A percentile compares a stretch with the other conserved stretches of the same genome.
Evolutionary conservation across 176 grass and related monocot species (phyloP).

Genomic region (Hyparrhenia diplandra): DNA sequence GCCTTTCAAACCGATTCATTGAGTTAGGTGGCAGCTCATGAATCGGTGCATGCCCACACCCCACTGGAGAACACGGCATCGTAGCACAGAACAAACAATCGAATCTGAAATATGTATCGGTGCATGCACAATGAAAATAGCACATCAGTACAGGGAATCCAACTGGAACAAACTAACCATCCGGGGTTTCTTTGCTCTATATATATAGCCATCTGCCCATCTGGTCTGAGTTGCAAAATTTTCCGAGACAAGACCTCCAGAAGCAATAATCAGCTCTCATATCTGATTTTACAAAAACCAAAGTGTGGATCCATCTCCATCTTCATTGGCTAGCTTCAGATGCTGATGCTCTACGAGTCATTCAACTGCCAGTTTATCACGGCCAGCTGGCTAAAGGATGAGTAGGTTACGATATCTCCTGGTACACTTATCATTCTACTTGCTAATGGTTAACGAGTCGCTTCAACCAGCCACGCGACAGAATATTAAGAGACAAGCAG

Average conservation of each 20-base stretch:
- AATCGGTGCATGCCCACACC: too few relatives aligned
- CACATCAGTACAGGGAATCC: not conserved
- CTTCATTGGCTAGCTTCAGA: not conserved
- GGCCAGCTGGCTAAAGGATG: not conserved
- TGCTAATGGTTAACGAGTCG: not conserved
- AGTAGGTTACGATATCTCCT: not conserved
- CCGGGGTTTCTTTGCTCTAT: too few relatives aligned
- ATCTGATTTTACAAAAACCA: not conserved
- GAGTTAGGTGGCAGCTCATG: too few relatives aligned
- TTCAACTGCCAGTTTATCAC: not conserved
- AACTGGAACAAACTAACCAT: not conserved
- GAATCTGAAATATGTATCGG: too few relatives aligned
- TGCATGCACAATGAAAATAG: too few relatives aligned
- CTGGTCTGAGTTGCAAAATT: not conserved
- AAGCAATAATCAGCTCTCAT: not conserved
- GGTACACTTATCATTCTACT: not conserved
- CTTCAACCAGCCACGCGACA: not conserved
- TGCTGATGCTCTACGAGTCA: not conserved
- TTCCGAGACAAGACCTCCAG: not conserved
- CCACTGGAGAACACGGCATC: too few relatives aligned
- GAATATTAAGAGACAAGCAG: not conserved
- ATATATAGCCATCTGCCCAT: not conserved
- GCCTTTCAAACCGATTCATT: too few relatives aligned
- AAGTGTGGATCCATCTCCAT: not conserved
- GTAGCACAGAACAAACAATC: too few relatives aligned